Base-by-base conservation (phyloP, 2,329 filamentous ascomycete genomes). In the Hypoxylon sp. region DNA sequence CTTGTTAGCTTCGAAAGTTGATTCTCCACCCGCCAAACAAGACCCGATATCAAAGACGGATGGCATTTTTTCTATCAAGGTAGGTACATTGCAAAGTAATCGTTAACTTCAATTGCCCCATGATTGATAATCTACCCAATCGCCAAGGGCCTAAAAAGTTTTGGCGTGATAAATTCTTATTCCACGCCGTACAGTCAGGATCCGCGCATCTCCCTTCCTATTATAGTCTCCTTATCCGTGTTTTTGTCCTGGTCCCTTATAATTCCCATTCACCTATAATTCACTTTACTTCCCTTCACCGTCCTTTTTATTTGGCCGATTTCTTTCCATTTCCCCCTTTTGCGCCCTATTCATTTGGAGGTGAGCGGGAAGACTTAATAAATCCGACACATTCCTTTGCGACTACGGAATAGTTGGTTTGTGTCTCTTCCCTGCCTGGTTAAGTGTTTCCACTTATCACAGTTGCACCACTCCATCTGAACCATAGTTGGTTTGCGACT, bases 41-140 rank as follows among this genome's bases (percentile, higher is more conserved):
- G 23, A 19, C 21, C 35, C 34, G 32, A 44, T 48, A 47, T 48
- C 32, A 51, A 29, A n/a, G n/a, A 29, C 23, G 27, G 31, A 46
- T 26, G 35, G 37, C 34, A 52, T 29, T 44, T 29, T 45, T 51
- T 45, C 43, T 51, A 46, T 47, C 29, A 41, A 42, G 40, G 35
- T 35, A 9, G 21, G 9, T 5, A 9, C 19, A 16, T 38, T 53
- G 30, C 7, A n/a, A 35, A 9, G 25, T n/a, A n/a, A n/a, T n/a
- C n/a, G n/a, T n/a, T n/a, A n/a, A n/a, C n/a, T n/a, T 47, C 27
- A 11, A 23, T 35, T 37, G 21, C 19, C 12, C n/a, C n/a, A n/a
- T 47, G 41, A 57, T 57, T 57, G 50, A 47, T 57, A 57, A 57
- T 55, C 46, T 38, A 15, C 12, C 16, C 17, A 17, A 23, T 12